Evolutionary conservation across 208 protist species (phyloP).

Genomic region (Leishmania turanica): DNA sequence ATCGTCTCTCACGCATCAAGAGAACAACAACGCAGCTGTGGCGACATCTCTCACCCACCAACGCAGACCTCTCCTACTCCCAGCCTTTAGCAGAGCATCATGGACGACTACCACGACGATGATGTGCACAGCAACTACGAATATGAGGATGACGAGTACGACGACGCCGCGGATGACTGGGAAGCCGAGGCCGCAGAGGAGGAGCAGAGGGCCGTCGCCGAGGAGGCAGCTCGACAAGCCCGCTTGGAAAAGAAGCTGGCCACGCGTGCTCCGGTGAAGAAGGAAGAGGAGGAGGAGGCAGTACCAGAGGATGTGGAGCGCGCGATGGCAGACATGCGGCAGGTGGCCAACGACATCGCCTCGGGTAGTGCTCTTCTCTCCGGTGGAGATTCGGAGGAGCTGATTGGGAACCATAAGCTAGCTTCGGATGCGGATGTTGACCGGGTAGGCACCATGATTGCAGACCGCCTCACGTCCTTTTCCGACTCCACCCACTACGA

Average conservation of each 20-base stretch:
- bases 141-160: conserved; percentile 59
- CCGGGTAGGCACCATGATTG: conserved; percentile 58
- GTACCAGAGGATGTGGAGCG: conserved; percentile 53
- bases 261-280: conserved; percentile 55
- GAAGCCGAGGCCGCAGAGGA: conserved; percentile 69
- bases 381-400: conserved; percentile 18
- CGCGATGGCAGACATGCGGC: conserved; percentile 56
- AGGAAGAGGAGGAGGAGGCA: conserved; percentile 42
- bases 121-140: conserved; percentile 39
- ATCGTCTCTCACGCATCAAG: not conserved
- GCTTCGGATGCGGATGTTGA: conserved; percentile 41
- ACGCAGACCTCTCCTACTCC: not conserved
- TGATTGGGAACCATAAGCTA: conserved; percentile 52
- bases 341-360: conserved; percentile 55
- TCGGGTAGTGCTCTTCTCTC: conserved; percentile 40
- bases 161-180: conserved; percentile 89
- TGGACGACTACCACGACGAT: conserved; percentile 41
- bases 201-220: conserved; percentile 58
- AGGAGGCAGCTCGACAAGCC: conserved; percentile 51
- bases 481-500: conserved; percentile 45
- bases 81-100: conserved; percentile 1
- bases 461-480: conserved; percentile 52
- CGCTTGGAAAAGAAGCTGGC: conserved; percentile 65
- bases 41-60: not conserved
- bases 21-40: not conserved